Evolutionary conservation across 805 yeast species (phyloP), one percentile per base, ranked within the genome.

Genomic region (Brettanomyces bruxellensis): DNA sequence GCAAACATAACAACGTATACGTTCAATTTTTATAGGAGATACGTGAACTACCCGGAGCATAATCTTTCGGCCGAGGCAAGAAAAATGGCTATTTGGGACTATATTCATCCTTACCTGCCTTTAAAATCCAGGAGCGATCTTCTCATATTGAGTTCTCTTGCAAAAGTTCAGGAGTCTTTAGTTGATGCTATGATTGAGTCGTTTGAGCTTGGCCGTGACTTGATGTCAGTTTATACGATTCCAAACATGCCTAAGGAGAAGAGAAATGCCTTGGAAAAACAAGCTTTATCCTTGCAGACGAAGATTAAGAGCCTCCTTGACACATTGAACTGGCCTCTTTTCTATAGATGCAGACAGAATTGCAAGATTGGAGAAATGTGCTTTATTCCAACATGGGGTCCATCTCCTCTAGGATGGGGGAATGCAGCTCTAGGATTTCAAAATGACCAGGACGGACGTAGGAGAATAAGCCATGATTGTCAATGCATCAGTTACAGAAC

Each of bases 301-400:
- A 46, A 30, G 14, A 52, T 47, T 39, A 34, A 46, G 4, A 34
- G 40, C 1, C 52, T 73, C 12, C 41, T 72, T 2, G 44, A 55
- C 1, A 34, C 48, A 1, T 52, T 73, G 45, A 58, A 64, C 41
- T 78, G 79, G 79, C 47, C 73, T 5, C 53, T 65, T 0, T 67
- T 66, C 48, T 71, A 69, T 47, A 51, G 62, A 39, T 78, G 83
- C 56, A 52, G 66, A 0, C 45, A 55, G 3, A 58, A 54, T 4
- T 78, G 84, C 57, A 62, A 52, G 0, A 58, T 62, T 60, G 71
- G 75, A 51, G 79, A 75, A 51, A 55, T 76, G 3, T 79, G 84
- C 51, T 77, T 68, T 46, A 69, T 76, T 13, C 83, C 83, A 2
- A 72, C 81, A 0, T 78, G 83, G 83, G 84, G 72, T 0, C 83